Percentiles rank a stretch among this genome's conserved stretches.
Conservation (phyloP, 2,329 filamentous ascomycete species). For the Colletotrichum simmondsii region DNA sequence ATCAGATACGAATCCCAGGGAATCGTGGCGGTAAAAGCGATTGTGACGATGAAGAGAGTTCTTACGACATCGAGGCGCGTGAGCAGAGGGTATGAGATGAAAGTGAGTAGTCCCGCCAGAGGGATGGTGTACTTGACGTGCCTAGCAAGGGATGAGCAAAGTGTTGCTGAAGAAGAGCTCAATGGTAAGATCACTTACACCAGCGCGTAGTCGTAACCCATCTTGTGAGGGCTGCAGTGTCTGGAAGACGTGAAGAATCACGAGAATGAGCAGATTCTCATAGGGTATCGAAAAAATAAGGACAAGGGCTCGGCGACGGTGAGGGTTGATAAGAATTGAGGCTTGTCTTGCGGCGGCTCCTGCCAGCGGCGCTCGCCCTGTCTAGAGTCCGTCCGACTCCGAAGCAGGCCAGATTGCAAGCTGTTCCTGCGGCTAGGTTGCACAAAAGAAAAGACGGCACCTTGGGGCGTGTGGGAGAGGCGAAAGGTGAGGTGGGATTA, state of each 20-base stretch:
- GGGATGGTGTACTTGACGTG: constrained; percentile 76
- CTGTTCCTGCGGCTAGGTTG: neutral
- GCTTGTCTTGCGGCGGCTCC: neutral
- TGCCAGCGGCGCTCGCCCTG: neutral
- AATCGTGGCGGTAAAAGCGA: constrained; percentile 75
- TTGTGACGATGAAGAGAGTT: constrained; percentile 66
- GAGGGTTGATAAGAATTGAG: neutral
- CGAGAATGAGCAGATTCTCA: neutral
- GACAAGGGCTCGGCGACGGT: neutral
- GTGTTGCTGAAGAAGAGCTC: neutral
- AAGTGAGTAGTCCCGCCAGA: constrained; percentile 67
- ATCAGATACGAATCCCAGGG: constrained; percentile 85
- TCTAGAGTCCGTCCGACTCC: neutral
- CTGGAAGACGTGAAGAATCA: neutral
- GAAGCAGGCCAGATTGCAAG: neutral
- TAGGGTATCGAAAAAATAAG: neutral
- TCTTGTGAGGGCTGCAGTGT: constrained; percentile 41
- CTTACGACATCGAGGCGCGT: constrained; percentile 72
- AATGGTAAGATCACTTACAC: constrained; percentile 59
- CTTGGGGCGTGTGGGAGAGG: constrained; percentile 5
- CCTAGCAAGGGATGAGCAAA: constrained; percentile 47
- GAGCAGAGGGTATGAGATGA: constrained; percentile 69
- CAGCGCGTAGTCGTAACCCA: constrained; percentile 71
- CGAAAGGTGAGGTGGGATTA: neutral
- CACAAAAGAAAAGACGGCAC: neutral